Evolutionary conservation across 169 alveolate species (phyloP).

Genomic region (Neospora caninum): DNA sequence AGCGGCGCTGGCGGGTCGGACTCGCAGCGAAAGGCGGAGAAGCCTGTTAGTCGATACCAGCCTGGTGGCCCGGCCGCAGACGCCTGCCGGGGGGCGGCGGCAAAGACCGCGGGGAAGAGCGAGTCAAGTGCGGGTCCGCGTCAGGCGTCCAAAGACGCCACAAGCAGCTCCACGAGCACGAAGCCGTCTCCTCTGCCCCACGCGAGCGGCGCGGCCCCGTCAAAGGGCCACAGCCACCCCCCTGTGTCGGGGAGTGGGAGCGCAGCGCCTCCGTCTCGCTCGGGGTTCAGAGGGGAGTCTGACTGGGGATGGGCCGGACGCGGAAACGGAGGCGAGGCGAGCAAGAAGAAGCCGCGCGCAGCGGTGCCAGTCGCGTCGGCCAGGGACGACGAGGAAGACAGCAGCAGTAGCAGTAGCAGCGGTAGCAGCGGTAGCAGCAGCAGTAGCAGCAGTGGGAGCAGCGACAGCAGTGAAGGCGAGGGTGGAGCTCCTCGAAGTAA

Average conservation of each 20-base stretch:
- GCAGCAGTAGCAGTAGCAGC: slow-evolving; percentile 19
- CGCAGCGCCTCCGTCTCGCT: neutral
- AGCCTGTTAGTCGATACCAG: neutral
- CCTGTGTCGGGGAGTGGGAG: neutral
- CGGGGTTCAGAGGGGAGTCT: neutral
- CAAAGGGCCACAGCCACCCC: neutral
- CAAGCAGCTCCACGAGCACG: neutral
- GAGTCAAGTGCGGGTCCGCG: neutral
- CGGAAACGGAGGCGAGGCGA: neutral
- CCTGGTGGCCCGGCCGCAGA: neutral
- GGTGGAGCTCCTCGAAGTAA: neutral
- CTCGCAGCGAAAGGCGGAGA: neutral
- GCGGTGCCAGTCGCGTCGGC: neutral
- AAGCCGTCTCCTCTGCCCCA: neutral
- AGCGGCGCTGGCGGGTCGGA: neutral
- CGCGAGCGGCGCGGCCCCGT: neutral
- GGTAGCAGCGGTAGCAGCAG: slow-evolving; percentile 39
- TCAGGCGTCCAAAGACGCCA: neutral
- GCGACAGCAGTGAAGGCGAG: slow-evolving; percentile 28
- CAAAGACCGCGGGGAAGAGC: neutral
- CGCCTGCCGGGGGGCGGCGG: neutral
- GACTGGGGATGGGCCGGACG: slow-evolving; percentile 2
- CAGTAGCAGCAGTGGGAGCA: slow-evolving; percentile 6
- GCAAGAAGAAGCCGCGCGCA: neutral
- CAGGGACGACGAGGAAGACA: neutral